Base-by-base conservation (phyloP, 1,139 yeast species). In the Debaryomycetaceae sp. region DNA sequence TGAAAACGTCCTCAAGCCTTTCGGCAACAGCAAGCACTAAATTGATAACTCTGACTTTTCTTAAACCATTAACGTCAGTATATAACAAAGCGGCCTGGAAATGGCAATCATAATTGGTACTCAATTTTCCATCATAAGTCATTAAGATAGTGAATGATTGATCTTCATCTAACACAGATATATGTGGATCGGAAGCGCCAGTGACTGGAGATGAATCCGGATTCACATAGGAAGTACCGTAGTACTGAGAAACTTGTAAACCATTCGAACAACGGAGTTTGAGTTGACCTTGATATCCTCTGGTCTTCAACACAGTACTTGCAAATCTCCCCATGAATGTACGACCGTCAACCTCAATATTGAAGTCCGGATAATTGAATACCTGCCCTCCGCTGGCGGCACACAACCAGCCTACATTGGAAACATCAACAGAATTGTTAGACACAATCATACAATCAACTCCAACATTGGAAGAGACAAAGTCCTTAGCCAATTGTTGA, bases 221-320 rank as follows among this genome's bases (percentile, higher is more conserved):
- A 9, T 57, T 52, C 1, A 66, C 58, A 2, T 68, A 62, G 8
- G 69, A 66, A 5, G 75, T 64, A 1, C 93, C 95, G 56, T 84
- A 84, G 61, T 89, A 87, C 46, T 81, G 81, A n/a, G 81, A 68
- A 5, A 93, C 90, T 58, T 88, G 95, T 46, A 95, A 71, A 0
- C 99, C 99, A 51, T 80, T 83, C 1, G 97, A 89, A 56, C 95
- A 87, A 52, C 99, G 84, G 36, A 90, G 78, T 60, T 90, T 90
- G 53, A 93, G 68, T 55, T 86, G 85, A 4, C 87, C 93, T 61
- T 88, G 95, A 56, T 86, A 85, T 5, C 96, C 99, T 11, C 70
- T 60, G 1, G 71, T 55, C 44, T 70, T 71, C 20, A 65, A 56
- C 6, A 84, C 69, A 3, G 79, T 69, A 36, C 71, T 66, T 36